Percentiles rank a stretch among this genome's conserved stretches.
phyloP scores from a whole-genome alignment of 2,329 filamentous ascomycete genomes.

The Alternaria arborescens region DNA sequence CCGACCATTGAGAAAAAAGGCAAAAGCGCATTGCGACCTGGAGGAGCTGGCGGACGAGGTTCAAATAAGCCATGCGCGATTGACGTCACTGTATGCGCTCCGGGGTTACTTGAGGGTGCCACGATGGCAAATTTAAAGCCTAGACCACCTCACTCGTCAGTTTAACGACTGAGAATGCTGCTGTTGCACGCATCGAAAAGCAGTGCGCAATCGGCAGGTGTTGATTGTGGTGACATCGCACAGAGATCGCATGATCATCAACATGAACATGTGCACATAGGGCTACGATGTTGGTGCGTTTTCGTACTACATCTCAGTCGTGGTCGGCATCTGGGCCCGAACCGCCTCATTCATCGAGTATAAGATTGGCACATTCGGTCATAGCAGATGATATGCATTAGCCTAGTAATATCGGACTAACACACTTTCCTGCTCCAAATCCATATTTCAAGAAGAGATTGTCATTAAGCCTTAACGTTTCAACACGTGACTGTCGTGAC shows the following conservation, averaged over 20 bases:
- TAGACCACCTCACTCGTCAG: background rate
- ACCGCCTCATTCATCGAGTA: background rate
- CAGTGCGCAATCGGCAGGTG: background rate
- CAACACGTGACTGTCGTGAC: background rate
- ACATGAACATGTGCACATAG: background rate
- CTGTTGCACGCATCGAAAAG: background rate
- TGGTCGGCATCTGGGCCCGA: background rate
- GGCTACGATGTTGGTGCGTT: background rate
- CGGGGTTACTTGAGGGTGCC: background rate
- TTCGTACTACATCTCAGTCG: background rate
- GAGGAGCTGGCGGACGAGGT: background rate
- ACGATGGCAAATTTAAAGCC: conserved; percentile 1
- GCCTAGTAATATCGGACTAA: background rate
- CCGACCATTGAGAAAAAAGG: background rate
- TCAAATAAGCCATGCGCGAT: conserved; percentile 4
- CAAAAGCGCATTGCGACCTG: background rate
- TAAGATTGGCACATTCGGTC: background rate
- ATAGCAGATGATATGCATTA: background rate
- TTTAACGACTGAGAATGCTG: background rate
- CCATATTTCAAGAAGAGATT: background rate
- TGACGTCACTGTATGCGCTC: conserved; percentile 1
- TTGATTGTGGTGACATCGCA: background rate
- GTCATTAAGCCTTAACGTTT: background rate
- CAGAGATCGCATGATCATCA: background rate
- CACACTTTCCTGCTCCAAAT: background rate